Evolutionary conservation across 108 stramenopile genomes (phyloP).

Genomic region (Bacterosira constricta): DNA sequence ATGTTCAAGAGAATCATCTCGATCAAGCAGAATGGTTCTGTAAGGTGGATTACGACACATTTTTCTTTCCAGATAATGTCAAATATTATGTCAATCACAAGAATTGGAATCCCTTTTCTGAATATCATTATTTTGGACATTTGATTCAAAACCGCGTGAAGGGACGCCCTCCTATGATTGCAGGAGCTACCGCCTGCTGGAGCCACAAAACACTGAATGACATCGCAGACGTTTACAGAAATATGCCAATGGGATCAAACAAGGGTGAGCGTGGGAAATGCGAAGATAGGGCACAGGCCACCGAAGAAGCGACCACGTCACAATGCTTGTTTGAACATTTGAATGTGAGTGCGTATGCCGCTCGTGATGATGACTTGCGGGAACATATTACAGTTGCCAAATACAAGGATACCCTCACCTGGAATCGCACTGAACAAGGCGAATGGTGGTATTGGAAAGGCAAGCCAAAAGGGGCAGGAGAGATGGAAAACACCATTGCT

Average conservation of each 20-base stretch:
- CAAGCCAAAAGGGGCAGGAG: constrained; percentile 40
- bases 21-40: constrained; percentile 53
- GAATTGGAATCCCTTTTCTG: constrained; percentile 34
- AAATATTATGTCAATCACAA: constrained; percentile 43
- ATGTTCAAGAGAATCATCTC: constrained; percentile 45
- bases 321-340: constrained; percentile 39
- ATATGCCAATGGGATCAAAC: constrained; percentile 44
- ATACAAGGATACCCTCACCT: constrained; percentile 18
- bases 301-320: constrained; percentile 42
- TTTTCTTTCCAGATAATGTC: constrained; percentile 56
- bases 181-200: constrained; percentile 46
- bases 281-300: constrained; percentile 49
- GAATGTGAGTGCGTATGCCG: constrained; percentile 37
- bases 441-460: constrained; percentile 61
- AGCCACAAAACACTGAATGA: constrained; percentile 43
- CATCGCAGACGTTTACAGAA: constrained; percentile 44
- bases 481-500: constrained; percentile 44
- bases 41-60: constrained; percentile 55
- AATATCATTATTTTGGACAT: constrained; percentile 56
- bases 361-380: constrained; percentile 36
- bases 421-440: constrained; percentile 52
- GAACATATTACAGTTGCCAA: constrained; percentile 34
- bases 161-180: constrained; percentile 39
- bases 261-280: constrained; percentile 44
- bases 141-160: constrained; percentile 23